Percentiles rank a stretch among this genome's conserved stretches.
phyloP scores from a whole-genome alignment of 2,329 filamentous ascomycete species.

The Trichophaea hybrida region DNA sequence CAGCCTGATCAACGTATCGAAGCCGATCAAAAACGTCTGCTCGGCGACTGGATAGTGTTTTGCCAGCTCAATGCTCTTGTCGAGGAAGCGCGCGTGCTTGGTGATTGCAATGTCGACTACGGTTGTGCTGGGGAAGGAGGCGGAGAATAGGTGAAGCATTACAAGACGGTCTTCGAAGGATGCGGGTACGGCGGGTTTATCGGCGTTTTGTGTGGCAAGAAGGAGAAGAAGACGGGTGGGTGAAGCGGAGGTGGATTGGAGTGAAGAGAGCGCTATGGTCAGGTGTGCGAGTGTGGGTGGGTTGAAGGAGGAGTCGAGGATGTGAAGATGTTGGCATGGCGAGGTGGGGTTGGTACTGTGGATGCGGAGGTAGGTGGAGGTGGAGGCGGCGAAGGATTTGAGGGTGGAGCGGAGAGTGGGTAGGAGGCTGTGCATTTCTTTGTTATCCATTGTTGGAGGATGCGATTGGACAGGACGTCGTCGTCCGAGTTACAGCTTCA shows the following conservation, averaged over 20 bases:
- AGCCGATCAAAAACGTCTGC: constrained; percentile 59
- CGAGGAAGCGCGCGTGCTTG: constrained; percentile 57
- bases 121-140: constrained; percentile 3
- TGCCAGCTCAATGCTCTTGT: constrained; percentile 50
- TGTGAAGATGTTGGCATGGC: constrained; percentile 35
- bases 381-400: constrained; percentile 25
- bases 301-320: constrained; percentile 56
- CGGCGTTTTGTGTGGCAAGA: constrained; percentile 50
- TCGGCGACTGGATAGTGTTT: constrained; percentile 29
- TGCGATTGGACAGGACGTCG: background rate
- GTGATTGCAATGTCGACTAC: constrained; percentile 54
- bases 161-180: constrained; percentile 51
- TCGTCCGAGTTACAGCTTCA: background rate
- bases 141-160: constrained; percentile 57
- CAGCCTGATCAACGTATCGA: constrained; percentile 60
- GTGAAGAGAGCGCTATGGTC: constrained; percentile 41
- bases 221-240: constrained; percentile 43
- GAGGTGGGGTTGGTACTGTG: constrained; percentile 21
- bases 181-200: constrained; percentile 52
- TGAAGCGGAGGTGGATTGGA: constrained; percentile 43
- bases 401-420: constrained; percentile 22
- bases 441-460: background rate
- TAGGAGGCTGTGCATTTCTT: constrained; percentile 20
- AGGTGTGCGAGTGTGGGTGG: constrained; percentile 50
- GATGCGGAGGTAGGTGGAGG: constrained; percentile 26